These are phyloP conservation scores for Anisodus acutangulus DNA, from an alignment of 257 asterid genomes.

Conservation along the genomic window DNA sequence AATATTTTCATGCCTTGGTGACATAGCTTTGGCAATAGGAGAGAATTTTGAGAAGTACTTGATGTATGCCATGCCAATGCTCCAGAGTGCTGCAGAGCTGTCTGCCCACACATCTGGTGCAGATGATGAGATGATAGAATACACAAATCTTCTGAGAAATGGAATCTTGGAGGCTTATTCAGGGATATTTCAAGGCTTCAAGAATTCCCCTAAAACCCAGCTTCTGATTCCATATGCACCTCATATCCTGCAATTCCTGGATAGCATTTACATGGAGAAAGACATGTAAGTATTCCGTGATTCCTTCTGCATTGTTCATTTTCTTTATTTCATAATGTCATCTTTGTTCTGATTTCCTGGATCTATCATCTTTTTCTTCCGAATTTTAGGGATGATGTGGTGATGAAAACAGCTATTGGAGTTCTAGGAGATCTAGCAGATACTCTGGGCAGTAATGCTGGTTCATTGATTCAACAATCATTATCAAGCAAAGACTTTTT, in stretches of 20 bases:
- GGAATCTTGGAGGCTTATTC: conserved; percentile 91
- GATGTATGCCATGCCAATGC: conserved; percentile 92
- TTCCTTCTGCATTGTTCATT: neutral
- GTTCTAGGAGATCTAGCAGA: conserved; percentile 95
- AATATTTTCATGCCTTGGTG: conserved; percentile 88
- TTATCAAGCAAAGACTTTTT: conserved; percentile 80
- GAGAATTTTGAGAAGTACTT: conserved; percentile 82
- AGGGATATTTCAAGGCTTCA: conserved; percentile 84
- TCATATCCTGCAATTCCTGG: conserved; percentile 81
- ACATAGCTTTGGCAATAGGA: conserved; percentile 81
- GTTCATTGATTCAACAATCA: conserved; percentile 81
- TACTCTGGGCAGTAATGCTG: conserved; percentile 86
- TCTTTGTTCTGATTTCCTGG: neutral
- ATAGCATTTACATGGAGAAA: conserved; percentile 76
- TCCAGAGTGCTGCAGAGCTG: conserved; percentile 86
- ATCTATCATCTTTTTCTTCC: conserved; percentile 12
- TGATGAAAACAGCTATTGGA: conserved; percentile 89
- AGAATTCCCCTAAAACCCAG: conserved; percentile 78
- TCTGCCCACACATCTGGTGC: conserved; percentile 67
- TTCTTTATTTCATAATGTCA: neutral
- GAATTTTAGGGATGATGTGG: conserved; percentile 81
- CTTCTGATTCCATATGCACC: conserved; percentile 74
- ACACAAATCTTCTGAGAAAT: conserved; percentile 69
- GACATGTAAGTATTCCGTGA: conserved; percentile 59
- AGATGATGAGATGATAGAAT: conserved; percentile 80